phyloP scores from a whole-genome alignment of 2,329 filamentous ascomycete species.

The Talaromyces sp. region DNA sequence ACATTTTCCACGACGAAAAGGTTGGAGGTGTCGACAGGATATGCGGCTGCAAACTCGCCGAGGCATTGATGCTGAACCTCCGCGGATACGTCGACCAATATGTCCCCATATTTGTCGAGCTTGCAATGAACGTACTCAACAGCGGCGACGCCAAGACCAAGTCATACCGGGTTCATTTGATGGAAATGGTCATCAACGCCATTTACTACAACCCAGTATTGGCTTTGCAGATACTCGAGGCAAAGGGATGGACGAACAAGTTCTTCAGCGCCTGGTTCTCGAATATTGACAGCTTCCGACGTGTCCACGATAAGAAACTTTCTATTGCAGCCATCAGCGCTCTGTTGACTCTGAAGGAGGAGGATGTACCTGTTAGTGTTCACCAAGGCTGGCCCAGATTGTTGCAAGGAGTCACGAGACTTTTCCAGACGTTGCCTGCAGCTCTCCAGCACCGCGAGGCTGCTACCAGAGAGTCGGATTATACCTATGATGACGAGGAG shows the following conservation, averaged over 20 bases:
- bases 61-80: conserved; percentile 95
- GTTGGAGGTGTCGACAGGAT: conserved; percentile 92
- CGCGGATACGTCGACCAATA: conserved; percentile 84
- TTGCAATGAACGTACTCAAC: conserved; percentile 78
- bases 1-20: conserved; percentile 90
- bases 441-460: conserved; percentile 92
- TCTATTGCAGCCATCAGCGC: conserved; percentile 91
- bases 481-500: conserved; percentile 69
- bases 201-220: conserved; percentile 95
- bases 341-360: conserved; percentile 73
- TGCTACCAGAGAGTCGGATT: conserved; percentile 85
- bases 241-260: conserved; percentile 93
- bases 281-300: conserved; percentile 86
- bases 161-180: conserved; percentile 90
- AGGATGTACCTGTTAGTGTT: conserved; percentile 86
- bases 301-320: conserved; percentile 98
- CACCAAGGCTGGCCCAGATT: conserved; percentile 93
- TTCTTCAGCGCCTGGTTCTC: conserved; percentile 99
- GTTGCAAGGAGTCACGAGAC: conserved; percentile 79
- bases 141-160: conserved; percentile 80
- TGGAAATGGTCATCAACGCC: conserved; percentile 98
- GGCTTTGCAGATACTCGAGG: conserved; percentile 82
- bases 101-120: conserved; percentile 80
- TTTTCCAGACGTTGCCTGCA: conserved; percentile 87
- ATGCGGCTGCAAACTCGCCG: conserved; percentile 94